Conservation (phyloP, 2,329 filamentous ascomycete species). For the Furcasterigmium furcatum region DNA sequence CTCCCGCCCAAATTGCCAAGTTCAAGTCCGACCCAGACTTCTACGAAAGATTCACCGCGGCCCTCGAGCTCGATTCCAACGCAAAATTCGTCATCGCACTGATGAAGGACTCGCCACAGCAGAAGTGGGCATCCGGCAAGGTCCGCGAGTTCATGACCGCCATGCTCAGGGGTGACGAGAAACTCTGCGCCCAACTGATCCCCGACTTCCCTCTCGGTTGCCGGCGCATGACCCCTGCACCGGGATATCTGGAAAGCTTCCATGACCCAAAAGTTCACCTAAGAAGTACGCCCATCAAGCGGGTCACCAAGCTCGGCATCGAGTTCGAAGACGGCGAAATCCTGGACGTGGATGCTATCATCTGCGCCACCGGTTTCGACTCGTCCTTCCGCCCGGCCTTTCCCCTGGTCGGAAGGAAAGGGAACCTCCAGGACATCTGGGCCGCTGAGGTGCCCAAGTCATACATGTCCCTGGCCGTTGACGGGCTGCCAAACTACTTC, state of each 20-base stretch:
- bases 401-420: slow-evolving; percentile 43
- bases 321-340: slow-evolving; percentile 42
- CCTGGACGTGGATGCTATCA: slow-evolving; percentile 50
- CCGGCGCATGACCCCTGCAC: slow-evolving; percentile 46
- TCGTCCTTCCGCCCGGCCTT: slow-evolving; percentile 50
- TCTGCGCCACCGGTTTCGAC: slow-evolving; percentile 58
- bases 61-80: slow-evolving; percentile 41
- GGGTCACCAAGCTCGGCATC: slow-evolving; percentile 44
- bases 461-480: slow-evolving; percentile 52
- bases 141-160: slow-evolving; percentile 43
- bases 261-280: slow-evolving; percentile 11
- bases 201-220: slow-evolving; percentile 46
- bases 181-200: slow-evolving; percentile 47
- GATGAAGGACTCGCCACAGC: slow-evolving; percentile 34
- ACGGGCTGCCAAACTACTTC: slow-evolving; percentile 53
- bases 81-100: slow-evolving; percentile 39
- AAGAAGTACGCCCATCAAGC: slow-evolving; percentile 32
- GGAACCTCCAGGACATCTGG: slow-evolving; percentile 50
- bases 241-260: slow-evolving; percentile 42
- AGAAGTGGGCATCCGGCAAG: slow-evolving; percentile 36
- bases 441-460: slow-evolving; percentile 36
- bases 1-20: slow-evolving; percentile 36
- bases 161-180: slow-evolving; percentile 42
- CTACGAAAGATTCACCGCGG: slow-evolving; percentile 43
- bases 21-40: slow-evolving; percentile 42